Evolutionary conservation across 345 rosid genomes (phyloP).

Genomic region (Eucalyptus coolabah): DNA sequence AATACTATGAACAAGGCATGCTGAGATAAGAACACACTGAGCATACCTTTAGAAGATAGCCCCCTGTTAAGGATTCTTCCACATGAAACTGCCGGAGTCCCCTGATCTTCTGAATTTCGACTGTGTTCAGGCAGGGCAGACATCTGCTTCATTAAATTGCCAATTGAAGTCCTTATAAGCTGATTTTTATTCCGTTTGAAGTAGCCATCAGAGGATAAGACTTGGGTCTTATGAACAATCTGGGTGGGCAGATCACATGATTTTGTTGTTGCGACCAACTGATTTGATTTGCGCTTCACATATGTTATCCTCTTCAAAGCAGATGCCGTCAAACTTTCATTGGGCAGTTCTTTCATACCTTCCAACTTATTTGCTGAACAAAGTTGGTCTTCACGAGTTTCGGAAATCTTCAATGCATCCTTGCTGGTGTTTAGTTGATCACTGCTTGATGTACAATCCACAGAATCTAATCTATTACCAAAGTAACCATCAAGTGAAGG

Average conservation of each 20-base stretch:
- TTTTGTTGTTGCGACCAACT: constrained; percentile 67
- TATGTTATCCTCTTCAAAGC: constrained; percentile 37
- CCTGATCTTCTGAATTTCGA: constrained; percentile 15
- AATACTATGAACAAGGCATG: neutral
- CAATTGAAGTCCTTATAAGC: constrained; percentile 59
- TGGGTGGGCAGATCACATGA: constrained; percentile 2
- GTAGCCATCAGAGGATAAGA: constrained; percentile 46
- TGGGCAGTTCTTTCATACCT: constrained; percentile 16
- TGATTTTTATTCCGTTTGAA: constrained; percentile 79
- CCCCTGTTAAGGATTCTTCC: constrained; percentile 26
- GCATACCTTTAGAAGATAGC: constrained; percentile 33
- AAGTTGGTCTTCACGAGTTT: constrained; percentile 16
- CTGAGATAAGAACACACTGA: neutral
- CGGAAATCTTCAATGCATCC: constrained; percentile 24
- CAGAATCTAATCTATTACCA: constrained; percentile 27
- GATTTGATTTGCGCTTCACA: constrained; percentile 76
- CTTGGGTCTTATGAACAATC: constrained; percentile 17
- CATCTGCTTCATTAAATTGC: constrained; percentile 17
- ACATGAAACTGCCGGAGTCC: constrained; percentile 19
- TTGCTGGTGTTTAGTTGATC: constrained; percentile 19
- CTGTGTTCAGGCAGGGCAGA: constrained; percentile 12
- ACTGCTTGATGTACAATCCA: constrained; percentile 20
- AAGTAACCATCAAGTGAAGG: constrained; percentile 13
- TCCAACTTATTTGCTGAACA: constrained; percentile 20
- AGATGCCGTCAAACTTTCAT: constrained; percentile 19